Base-by-base conservation (phyloP, 768 basidiomycete species). In the Mycena belliarum region DNA sequence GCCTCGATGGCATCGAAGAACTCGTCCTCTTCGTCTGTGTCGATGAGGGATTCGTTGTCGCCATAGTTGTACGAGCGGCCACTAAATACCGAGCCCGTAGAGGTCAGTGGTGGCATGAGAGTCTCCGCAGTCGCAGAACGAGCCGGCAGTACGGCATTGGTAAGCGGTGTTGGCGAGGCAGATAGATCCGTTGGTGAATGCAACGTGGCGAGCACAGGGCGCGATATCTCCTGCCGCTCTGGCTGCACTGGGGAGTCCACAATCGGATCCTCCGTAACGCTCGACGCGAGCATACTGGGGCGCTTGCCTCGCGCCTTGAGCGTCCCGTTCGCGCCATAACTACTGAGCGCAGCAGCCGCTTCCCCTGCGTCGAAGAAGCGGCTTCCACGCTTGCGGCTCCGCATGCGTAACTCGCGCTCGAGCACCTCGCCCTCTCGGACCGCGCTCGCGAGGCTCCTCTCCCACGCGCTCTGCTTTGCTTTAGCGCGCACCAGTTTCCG, bases 1-100 rank as follows among this genome's bases (percentile, higher is more conserved):
- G 85, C 72, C 68, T 98, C 95, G 66, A 98, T 95, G 28, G 96
- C 95, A 70, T 98, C 96, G 68, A 96, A 98, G 73, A 98, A 98
- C 72, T 98, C 95, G 72, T 98, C 96, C 67, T 95, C 90, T 41
- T 92, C 90, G 65, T 91, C 89, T 1, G 88, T 89, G 11, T 77
- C 78, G 16, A 16, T 66, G 59, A 11, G 59, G 65, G 51, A 51
- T 55, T 61, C 69, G 66, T 38, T 56, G 60, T 49, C 68, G 26
- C 43, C 53, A 18, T 64, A 45, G 55, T 46, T 55, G 44, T 63
- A 59, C 0, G 54, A 37, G 43, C 51, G 62, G 20, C 51, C 54
- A 8, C 40, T 49, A 25, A 65, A 59, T 32, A 62, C 48, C 12
- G 58, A 23, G 2, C 49, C 37, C 20, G 57, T 59, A 16, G 65